Base-by-base conservation (phyloP, 257 asterid genomes). In the Salvia splendens region DNA sequence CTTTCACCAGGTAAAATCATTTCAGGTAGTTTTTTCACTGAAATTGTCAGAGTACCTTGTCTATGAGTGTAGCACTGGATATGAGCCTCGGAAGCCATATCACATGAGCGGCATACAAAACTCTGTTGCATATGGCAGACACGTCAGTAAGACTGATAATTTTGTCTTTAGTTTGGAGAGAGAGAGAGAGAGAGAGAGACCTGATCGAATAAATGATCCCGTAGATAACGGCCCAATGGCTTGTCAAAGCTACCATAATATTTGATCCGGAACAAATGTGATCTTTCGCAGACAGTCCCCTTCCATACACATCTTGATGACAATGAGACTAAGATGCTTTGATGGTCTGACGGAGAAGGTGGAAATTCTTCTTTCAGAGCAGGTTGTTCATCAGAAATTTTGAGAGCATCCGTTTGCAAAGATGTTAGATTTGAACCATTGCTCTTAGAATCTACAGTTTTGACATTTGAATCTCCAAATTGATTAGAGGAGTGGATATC, bases 261-360 rank as follows among this genome's bases (percentile, higher is more conserved):
- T 83, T 88, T 90, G 58, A 93, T 87, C 62, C 97, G 95, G 68
- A 86, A 85, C 66, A 93, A 86, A 79, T 88, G 96, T 14, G 97
- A 85, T 73, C 91, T 88, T 80, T 93, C 96, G 64, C 99, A 93
- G 58, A 93, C 96, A 54, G 95, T 86, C 61, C 99, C 99, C 69
- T 93, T 90, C 99, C 96, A 86, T 61, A 93, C 88, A 70, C 97
- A 90, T 66, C 96, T 80, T 1, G 99, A 90, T 33, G 96, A 93
- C 64, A 90, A 77, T 69, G 99, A 85, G 64, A 93, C 99, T 73
- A 93, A 74, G 78, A 93, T 93, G 82, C 97, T 90, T 76, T 88
- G 97, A 76, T 85, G 89, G 69, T 93, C 95, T 36, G 99, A 85
- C 20, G 96, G 95, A 70, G 96, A 81, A 38, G 97, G 96, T 20